Base-by-base conservation (phyloP, 345 rosid species). In the Gossypium anomalum region DNA sequence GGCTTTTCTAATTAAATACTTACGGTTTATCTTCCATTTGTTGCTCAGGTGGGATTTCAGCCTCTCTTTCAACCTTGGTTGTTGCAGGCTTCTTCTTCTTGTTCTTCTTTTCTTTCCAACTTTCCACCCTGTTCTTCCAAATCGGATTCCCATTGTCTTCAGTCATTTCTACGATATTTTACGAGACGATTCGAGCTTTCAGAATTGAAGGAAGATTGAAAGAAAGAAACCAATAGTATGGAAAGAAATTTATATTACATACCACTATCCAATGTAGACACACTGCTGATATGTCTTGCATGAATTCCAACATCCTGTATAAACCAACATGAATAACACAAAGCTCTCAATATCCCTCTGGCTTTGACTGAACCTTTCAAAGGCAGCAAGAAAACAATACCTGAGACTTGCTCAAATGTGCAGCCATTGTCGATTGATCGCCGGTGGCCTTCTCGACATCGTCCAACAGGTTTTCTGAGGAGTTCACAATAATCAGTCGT, bases 121-220 rank as follows among this genome's bases (percentile, higher is more conserved):
- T 95, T 74, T 95, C 98, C 64, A 95, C 98, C 69, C 98, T 87
- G 78, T 91, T 93, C 88, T 93, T 95, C 99, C 99, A 95, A 56
- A 95, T 90, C 5, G 99, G 96, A 45, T 95, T 95, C 49, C 93
- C 99, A 12, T 78, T 84, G 71, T 93, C 98, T 81, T 93, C 98
- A 41, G 89, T 88, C 73, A 88, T 79, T 74, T 93, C 99, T 95
- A 80, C 19, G 74, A 76, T 52, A 57, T 2, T 17, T 55, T 60
- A 74, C 7, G 47, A 62, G 20, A 58, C 43, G 3, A 3, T 47
- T 14, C 73, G 59, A 22, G n/a, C 17, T 3, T 48, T 16, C 7
- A 75, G 52, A 22, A 20, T 14, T 38, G 3, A 27, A 69, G 59
- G 22, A 70, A 78, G 58, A 66, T 47, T 45, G 56, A 67, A 60